phyloP scores from a whole-genome alignment of 768 basidiomycete species.

The Lactarius quietus region DNA sequence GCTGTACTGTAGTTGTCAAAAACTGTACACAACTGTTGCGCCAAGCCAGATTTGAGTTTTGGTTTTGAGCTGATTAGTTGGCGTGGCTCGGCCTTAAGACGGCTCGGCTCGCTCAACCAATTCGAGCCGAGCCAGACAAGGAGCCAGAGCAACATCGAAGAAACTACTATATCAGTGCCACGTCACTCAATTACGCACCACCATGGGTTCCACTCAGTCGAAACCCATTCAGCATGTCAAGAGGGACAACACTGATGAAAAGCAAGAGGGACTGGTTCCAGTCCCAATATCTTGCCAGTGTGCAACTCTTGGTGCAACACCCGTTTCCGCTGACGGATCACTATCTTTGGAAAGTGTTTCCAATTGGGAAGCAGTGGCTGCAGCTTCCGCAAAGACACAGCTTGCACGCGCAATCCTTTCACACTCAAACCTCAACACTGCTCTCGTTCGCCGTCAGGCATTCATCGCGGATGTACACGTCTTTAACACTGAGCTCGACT shows the following conservation, averaged over 20 bases:
- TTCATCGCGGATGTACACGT: conserved; percentile 64
- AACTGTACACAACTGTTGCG: too few species aligned
- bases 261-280: conserved; percentile 22
- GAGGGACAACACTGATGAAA: conserved; percentile 26
- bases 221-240: conserved; percentile 28
- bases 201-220: conserved; percentile 39
- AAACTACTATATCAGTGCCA: too few species aligned
- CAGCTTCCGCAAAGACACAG: conserved; percentile 55
- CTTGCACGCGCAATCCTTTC: conserved; percentile 75
- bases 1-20: too few species aligned
- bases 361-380: conserved; percentile 62
- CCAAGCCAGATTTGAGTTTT: too few species aligned
- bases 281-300: conserved; percentile 18
- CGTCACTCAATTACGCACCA: neutral
- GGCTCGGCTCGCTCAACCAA: too few species aligned
- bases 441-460: conserved; percentile 62
- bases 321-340: conserved; percentile 57
- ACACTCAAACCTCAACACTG: conserved; percentile 60
- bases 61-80: too few species aligned
- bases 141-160: too few species aligned
- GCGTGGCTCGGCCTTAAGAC: too few species aligned
- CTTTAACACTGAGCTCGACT: conserved; percentile 78
- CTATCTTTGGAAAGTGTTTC: conserved; percentile 55
- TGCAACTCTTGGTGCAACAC: conserved; percentile 35
- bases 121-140: too few species aligned